These are phyloP conservation scores for Eimeria mitis DNA, from an alignment of 169 alveolate genomes.

Conservation along the genomic window DNA sequence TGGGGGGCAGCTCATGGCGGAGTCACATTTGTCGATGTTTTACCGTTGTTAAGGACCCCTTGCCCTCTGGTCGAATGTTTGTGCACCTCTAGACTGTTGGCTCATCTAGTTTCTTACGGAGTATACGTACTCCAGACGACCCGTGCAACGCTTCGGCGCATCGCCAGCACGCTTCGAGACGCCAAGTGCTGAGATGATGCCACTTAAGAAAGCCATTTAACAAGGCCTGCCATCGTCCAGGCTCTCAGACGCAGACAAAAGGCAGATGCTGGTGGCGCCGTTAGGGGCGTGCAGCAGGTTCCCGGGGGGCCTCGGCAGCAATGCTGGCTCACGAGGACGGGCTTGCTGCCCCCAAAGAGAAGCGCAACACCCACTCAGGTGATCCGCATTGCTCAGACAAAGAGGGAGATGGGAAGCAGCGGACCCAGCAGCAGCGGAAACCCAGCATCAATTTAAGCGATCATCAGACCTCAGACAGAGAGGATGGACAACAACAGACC, in stretches of 20 bases:
- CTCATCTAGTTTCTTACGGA: background rate
- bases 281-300: slow-evolving; percentile 47
- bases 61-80: background rate
- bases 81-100: background rate
- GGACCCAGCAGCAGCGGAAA: background rate
- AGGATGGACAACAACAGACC: background rate
- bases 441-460: background rate
- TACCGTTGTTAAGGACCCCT: background rate
- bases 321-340: slow-evolving; percentile 72
- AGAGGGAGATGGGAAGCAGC: background rate
- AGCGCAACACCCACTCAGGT: slow-evolving; percentile 2
- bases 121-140: background rate
- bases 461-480: background rate
- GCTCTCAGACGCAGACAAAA: background rate
- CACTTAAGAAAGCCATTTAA: background rate
- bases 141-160: background rate
- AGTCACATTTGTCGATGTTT: background rate
- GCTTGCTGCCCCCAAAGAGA: slow-evolving; percentile 53
- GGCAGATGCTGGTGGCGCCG: slow-evolving; percentile 69
- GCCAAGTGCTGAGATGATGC: slow-evolving; percentile 11
- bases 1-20: background rate
- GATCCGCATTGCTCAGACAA: background rate
- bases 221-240: slow-evolving; percentile 36
- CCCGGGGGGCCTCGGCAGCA: slow-evolving; percentile 75
- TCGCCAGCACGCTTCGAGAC: slow-evolving; percentile 13